Conservation (phyloP, 768 basidiomycete genomes). For the Galerina marginata region DNA sequence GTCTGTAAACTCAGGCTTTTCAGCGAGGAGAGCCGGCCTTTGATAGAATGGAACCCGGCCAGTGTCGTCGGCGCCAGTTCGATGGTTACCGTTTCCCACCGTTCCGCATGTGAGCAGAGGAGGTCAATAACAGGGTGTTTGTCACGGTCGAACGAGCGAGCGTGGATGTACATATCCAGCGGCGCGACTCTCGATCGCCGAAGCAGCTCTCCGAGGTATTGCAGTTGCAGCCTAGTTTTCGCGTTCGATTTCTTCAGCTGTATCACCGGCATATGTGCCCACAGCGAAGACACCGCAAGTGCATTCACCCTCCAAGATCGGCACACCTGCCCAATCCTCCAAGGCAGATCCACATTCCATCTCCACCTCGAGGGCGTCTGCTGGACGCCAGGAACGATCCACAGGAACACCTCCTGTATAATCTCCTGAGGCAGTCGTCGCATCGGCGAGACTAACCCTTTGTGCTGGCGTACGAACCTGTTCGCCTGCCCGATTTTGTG, state of each 20-base stretch:
- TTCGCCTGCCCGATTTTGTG: slow-evolving; percentile 24
- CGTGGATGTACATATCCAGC: slow-evolving; percentile 22
- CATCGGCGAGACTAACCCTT: slow-evolving; percentile 24
- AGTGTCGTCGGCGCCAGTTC: slow-evolving; percentile 17
- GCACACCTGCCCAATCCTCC: slow-evolving; percentile 26
- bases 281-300: slow-evolving; percentile 22
- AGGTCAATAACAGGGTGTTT: slow-evolving; percentile 27
- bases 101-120: slow-evolving; percentile 24
- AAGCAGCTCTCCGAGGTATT: slow-evolving; percentile 17
- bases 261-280: slow-evolving; percentile 24
- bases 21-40: slow-evolving; percentile 26
- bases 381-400: slow-evolving; percentile 6
- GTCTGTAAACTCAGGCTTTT: slow-evolving; percentile 21
- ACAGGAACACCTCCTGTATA: slow-evolving; percentile 27
- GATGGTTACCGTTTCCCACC: slow-evolving; percentile 26
- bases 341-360: slow-evolving; percentile 20
- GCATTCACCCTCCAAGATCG: slow-evolving; percentile 23
- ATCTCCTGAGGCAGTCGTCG: slow-evolving; percentile 30
- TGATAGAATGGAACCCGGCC: slow-evolving; percentile 22
- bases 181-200: slow-evolving; percentile 22
- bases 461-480: slow-evolving; percentile 25
- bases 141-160: slow-evolving; percentile 10
- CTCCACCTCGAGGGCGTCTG: slow-evolving; percentile 10
- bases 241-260: slow-evolving; percentile 11
- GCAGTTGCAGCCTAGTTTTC: slow-evolving; percentile 9